phyloP scores from a whole-genome alignment of 305 asterid genomes.

The Euphrasia arctica region DNA sequence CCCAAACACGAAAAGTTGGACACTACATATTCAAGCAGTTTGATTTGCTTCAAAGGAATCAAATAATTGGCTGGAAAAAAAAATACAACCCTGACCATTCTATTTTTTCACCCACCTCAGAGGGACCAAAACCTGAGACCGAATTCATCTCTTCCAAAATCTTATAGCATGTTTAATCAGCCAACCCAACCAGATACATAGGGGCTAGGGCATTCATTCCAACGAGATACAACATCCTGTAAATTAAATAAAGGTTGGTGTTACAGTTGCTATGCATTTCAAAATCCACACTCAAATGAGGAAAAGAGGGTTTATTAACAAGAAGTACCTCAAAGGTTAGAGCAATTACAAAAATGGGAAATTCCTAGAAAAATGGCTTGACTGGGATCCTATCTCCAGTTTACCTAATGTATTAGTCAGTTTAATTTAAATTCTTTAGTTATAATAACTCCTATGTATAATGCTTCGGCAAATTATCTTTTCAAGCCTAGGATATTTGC shows the following conservation, averaged over 20 bases:
- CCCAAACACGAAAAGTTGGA: constrained; percentile 24
- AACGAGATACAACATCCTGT: constrained; percentile 28
- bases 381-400: too few species aligned
- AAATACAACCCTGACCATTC: constrained; percentile 23
- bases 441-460: too few species aligned
- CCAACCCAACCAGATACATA: constrained; percentile 22
- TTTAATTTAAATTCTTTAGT: too few species aligned
- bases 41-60: constrained; percentile 22
- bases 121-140: constrained; percentile 5
- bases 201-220: constrained; percentile 12
- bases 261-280: constrained; percentile 9
- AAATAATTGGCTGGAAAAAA: constrained; percentile 17
- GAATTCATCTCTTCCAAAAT: constrained; percentile 8
- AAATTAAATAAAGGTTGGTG: constrained; percentile 18
- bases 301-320: too few species aligned
- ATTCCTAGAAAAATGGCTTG: too few species aligned
- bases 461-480: too few species aligned
- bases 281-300: constrained; percentile 1
- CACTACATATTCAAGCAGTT: constrained; percentile 28
- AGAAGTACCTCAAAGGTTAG: background rate
- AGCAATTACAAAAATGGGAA: background rate
- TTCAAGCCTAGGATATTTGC: too few species aligned
- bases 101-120: constrained; percentile 25
- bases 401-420: background rate
- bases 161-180: constrained; percentile 13